phyloP scores from a whole-genome alignment of 2,329 filamentous ascomycete species.

The Magnaporthales sp. region DNA sequence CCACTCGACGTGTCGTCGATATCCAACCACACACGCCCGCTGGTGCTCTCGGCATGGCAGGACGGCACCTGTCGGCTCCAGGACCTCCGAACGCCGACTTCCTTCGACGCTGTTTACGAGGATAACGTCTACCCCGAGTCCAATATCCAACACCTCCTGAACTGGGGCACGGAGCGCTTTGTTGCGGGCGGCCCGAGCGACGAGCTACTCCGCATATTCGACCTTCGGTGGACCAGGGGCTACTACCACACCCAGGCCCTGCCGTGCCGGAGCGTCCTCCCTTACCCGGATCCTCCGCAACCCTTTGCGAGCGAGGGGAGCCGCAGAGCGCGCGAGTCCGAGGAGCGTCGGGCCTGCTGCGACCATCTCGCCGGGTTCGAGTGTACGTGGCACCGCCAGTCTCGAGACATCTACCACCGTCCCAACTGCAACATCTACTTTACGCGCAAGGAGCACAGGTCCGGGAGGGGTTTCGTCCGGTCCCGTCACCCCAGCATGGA shows the following conservation, averaged over 20 bases:
- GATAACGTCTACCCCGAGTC: slow-evolving; percentile 42
- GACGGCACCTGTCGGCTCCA: slow-evolving; percentile 40
- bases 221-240: slow-evolving; percentile 39
- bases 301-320: slow-evolving; percentile 15
- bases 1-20: slow-evolving; percentile 4
- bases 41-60: slow-evolving; percentile 43
- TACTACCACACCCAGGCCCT: slow-evolving; percentile 41
- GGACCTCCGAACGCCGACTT: slow-evolving; percentile 39
- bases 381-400: slow-evolving; percentile 41
- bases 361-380: slow-evolving; percentile 19
- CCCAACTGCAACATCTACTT: slow-evolving; percentile 41
- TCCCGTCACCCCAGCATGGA: slow-evolving; percentile 8
- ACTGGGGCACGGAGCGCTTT: slow-evolving; percentile 42
- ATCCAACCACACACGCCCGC: slow-evolving; percentile 4
- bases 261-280: slow-evolving; percentile 30
- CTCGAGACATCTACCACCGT: slow-evolving; percentile 32
- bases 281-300: slow-evolving; percentile 25
- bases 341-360: slow-evolving; percentile 20
- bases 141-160: slow-evolving; percentile 35
- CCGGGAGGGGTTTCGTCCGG: slow-evolving; percentile 4
- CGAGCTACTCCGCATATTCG: slow-evolving; percentile 39
- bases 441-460: slow-evolving; percentile 17
- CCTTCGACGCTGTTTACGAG: slow-evolving; percentile 39
- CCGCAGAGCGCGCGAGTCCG: slow-evolving; percentile 10
- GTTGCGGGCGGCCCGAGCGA: slow-evolving; percentile 36